phyloP scores from a whole-genome alignment of 768 basidiomycete genomes.

The Chalciporus pseudorubinellus region DNA sequence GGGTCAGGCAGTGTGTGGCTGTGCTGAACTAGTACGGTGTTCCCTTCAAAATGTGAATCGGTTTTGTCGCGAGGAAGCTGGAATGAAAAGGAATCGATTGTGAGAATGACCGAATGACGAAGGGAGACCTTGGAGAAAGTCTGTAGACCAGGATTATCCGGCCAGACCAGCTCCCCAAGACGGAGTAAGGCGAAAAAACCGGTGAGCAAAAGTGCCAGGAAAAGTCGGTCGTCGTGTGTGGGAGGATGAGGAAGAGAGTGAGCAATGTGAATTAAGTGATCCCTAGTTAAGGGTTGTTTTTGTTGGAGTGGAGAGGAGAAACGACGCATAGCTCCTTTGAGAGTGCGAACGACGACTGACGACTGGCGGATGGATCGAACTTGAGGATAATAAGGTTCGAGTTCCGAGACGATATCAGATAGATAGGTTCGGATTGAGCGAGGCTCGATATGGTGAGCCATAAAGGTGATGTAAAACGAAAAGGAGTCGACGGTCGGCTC shows the following conservation, averaged over 20 bases:
- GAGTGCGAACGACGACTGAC: background rate
- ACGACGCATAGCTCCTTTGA: background rate
- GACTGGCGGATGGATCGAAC: background rate
- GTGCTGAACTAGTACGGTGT: no score
- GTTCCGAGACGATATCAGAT: background rate
- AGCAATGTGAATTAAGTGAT: background rate
- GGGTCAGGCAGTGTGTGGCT: no score
- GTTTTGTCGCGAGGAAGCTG: no score
- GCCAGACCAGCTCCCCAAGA: conserved; percentile 20
- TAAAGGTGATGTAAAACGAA: conserved; percentile 13
- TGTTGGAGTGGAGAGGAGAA: background rate
- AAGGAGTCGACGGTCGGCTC: conserved; percentile 27
- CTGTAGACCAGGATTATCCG: no score
- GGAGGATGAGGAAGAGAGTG: background rate
- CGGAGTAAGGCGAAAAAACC: background rate
- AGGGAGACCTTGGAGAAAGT: no score
- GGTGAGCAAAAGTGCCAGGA: background rate
- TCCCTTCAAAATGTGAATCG: no score
- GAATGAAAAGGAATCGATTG: no score
- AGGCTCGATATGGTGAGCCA: conserved; percentile 18
- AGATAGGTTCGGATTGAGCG: conserved; percentile 9
- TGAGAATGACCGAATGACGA: no score
- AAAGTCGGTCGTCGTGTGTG: background rate
- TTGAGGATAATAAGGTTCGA: background rate
- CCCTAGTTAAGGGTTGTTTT: background rate